Evolutionary conservation across 805 yeast species (phyloP).

Genomic region (Saccharomycodes ludwigii): DNA sequence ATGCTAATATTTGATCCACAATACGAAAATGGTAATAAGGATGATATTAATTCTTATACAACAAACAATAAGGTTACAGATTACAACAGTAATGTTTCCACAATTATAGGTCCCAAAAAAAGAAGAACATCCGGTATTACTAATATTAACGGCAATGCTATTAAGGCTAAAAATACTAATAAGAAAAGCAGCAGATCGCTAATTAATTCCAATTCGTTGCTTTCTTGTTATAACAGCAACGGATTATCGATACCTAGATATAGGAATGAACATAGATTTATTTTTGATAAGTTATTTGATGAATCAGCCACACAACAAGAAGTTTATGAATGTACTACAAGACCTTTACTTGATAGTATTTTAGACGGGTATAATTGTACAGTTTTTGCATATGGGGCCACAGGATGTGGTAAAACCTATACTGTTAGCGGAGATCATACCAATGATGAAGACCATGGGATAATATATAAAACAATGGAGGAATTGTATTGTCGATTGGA

Average conservation of each 20-base stretch:
- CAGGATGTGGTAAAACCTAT: constrained; percentile 96
- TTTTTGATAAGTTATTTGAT: constrained; percentile 72
- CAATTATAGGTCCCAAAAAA: too few species aligned
- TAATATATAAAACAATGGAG: constrained; percentile 65
- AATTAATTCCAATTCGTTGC: too few species aligned
- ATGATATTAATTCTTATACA: too few species aligned
- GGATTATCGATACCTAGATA: constrained; percentile 3
- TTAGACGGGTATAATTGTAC: constrained; percentile 84
- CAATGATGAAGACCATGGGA: constrained; percentile 58
- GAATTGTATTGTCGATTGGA: constrained; percentile 60
- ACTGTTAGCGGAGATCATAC: constrained; percentile 55
- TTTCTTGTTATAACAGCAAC: too few species aligned
- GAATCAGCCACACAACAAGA: constrained; percentile 50
- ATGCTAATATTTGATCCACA: constrained; percentile 85
- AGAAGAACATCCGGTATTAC: too few species aligned
- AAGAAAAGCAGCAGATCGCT: constrained; percentile 14
- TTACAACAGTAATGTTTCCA: too few species aligned
- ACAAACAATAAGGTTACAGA: too few species aligned
- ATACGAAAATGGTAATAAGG: constrained; percentile 48
- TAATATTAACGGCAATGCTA: too few species aligned
- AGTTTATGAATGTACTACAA: constrained; percentile 54
- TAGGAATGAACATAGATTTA: constrained; percentile 53
- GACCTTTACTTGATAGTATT: constrained; percentile 60
- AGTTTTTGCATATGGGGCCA: constrained; percentile 92
- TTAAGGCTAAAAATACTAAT: too few species aligned